Evolutionary conservation across 2,329 filamentous ascomycete genomes (phyloP).

Genomic region (Blastomyces gilchristii): DNA sequence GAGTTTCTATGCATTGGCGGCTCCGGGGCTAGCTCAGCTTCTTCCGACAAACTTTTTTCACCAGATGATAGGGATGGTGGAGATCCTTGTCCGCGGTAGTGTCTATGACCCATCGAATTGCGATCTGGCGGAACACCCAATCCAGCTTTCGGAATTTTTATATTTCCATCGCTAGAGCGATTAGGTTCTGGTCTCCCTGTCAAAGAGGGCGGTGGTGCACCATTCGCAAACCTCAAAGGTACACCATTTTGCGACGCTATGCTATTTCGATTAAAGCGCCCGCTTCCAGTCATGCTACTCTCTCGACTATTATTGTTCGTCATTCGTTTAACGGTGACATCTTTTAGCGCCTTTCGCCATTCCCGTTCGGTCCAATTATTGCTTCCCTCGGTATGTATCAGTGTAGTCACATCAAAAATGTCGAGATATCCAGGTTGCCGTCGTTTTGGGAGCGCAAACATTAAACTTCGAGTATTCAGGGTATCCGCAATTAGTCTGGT

Average conservation of each 20-base stretch:
- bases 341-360: constrained; percentile 83
- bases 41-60: constrained; percentile 4
- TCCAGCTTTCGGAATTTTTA: constrained; percentile 19
- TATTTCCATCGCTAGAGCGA: constrained; percentile 29
- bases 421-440: constrained; percentile 85
- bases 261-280: constrained; percentile 39
- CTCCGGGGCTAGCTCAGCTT: constrained; percentile 25
- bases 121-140: constrained; percentile 2
- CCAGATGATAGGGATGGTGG: constrained; percentile 3
- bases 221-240: constrained; percentile 25
- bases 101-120: constrained; percentile 2
- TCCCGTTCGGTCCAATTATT: constrained; percentile 71
- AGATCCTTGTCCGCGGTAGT: constrained; percentile 1
- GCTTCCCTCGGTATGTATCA: constrained; percentile 72
- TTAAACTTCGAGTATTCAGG: constrained; percentile 75
- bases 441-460: constrained; percentile 95
- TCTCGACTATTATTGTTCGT: constrained; percentile 49
- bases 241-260: constrained; percentile 27
- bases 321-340: constrained; percentile 54
- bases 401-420: constrained; percentile 66
- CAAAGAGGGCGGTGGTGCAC: constrained; percentile 11
- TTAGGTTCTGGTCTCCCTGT: constrained; percentile 23
- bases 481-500: constrained; percentile 77
- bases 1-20: constrained; percentile 30
- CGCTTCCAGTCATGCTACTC: constrained; percentile 42